Percentiles rank a stretch among this genome's conserved stretches.
Conservation (phyloP, 352 stramenopile genomes). For the Aphanomyces invadans region DNA sequence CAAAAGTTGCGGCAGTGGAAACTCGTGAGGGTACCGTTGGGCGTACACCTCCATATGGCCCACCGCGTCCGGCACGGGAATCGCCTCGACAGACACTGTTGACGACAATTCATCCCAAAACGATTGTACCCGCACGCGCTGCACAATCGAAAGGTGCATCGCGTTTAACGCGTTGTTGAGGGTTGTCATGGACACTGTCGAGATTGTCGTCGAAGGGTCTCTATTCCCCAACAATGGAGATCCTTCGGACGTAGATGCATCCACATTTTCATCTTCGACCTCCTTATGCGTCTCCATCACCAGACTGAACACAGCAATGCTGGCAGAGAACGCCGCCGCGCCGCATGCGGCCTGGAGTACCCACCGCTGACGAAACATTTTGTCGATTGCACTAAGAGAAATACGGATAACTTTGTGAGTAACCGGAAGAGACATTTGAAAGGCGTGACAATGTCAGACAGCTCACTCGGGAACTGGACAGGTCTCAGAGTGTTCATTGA, state of each 20-base stretch:
- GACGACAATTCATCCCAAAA: conserved; percentile 19
- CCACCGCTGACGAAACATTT: conserved; percentile 20
- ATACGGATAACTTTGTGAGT: background rate
- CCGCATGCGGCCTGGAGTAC: conserved; percentile 37
- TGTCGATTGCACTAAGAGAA: too few relatives aligned
- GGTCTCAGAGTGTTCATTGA: too few relatives aligned
- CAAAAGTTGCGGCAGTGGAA: conserved; percentile 59
- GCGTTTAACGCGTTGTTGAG: conserved; percentile 35
- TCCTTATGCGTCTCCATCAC: conserved; percentile 67
- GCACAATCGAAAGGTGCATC: conserved; percentile 5
- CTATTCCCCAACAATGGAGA: conserved; percentile 2
- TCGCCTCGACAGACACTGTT: background rate
- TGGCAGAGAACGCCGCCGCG: conserved; percentile 66
- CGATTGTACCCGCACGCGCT: conserved; percentile 9
- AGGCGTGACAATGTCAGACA: background rate
- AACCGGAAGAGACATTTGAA: background rate
- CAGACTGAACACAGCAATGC: conserved; percentile 68
- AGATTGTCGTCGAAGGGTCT: conserved; percentile 39
- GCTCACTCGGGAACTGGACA: too few relatives aligned
- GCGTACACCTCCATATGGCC: conserved; percentile 37
- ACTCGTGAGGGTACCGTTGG: conserved; percentile 69
- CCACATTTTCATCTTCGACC: conserved; percentile 36
- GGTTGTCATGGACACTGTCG: conserved; percentile 73
- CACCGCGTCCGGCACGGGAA: background rate
- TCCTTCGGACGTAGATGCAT: too few relatives aligned